phyloP scores from a whole-genome alignment of 2,329 filamentous ascomycete genomes.

The Elsinoe necatrix region DNA sequence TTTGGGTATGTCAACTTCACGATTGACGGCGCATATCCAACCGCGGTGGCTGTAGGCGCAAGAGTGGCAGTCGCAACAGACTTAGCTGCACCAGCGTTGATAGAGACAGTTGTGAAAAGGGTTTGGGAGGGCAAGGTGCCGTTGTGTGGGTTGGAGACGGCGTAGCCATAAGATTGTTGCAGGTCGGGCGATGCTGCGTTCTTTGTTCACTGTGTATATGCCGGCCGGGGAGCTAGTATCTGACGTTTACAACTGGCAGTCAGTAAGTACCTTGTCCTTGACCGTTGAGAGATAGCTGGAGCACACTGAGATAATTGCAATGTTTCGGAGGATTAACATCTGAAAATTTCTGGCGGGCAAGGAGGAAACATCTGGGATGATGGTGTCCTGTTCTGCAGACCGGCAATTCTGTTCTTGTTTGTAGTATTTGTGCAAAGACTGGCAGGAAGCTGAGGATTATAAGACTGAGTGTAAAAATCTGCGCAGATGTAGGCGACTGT shows the following conservation, averaged over 20 bases:
- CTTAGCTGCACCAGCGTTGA: not conserved
- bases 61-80: not conserved
- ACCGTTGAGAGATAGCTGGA: slow-evolving; percentile 29
- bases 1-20: slow-evolving; percentile 17
- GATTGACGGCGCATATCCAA: slow-evolving; percentile 1
- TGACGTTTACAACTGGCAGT: slow-evolving; percentile 29
- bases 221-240: slow-evolving; percentile 11
- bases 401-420: not conserved
- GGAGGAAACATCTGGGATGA: not conserved
- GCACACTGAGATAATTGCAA: slow-evolving; percentile 28
- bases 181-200: slow-evolving; percentile 14
- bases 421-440: slow-evolving; percentile 3
- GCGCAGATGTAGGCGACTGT: not conserved
- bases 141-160: slow-evolving; percentile 7
- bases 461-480: slow-evolving; percentile 1
- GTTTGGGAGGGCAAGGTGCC: not conserved
- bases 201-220: slow-evolving; percentile 1
- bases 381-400: not conserved
- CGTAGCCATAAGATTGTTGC: slow-evolving; percentile 17
- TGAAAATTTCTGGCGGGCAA: not conserved
- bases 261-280: slow-evolving; percentile 29
- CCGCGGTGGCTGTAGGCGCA: not conserved
- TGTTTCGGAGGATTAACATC: not conserved
- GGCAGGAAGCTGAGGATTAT: slow-evolving; percentile 14
- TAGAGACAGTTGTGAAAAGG: not conserved